A percentile compares a stretch with the other conserved stretches of the same genome.
These are phyloP conservation scores for Starmerella stigmatis DNA, from an alignment of 805 yeast species.

Conservation along the genomic window DNA sequence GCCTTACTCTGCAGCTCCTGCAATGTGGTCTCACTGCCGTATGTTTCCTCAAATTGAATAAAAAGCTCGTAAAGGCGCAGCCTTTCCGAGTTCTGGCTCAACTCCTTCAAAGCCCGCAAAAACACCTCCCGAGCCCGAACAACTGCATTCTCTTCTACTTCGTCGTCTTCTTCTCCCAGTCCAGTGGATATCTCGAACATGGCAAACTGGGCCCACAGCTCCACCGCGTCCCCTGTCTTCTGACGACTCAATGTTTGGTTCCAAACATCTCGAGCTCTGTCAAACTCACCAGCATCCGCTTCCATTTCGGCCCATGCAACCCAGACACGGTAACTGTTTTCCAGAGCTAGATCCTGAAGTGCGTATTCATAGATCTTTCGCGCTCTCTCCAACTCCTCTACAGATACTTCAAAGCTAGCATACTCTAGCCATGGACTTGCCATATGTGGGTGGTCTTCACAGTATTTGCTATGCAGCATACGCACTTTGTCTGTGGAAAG, in stretches of 20 bases:
- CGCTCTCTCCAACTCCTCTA: conserved; percentile 64
- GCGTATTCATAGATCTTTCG: conserved; percentile 52
- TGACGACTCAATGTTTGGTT: conserved; percentile 24
- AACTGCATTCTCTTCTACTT: conserved; percentile 40
- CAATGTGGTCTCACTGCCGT: conserved; percentile 43
- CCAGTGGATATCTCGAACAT: conserved; percentile 55
- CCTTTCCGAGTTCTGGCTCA: conserved; percentile 38
- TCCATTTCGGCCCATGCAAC: conserved; percentile 46
- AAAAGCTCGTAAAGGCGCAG: conserved; percentile 49
- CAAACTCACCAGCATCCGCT: conserved; percentile 49
- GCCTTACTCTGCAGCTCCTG: conserved; percentile 36
- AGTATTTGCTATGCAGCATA: conserved; percentile 53
- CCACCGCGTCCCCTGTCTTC: conserved; percentile 31
- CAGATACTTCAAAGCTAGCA: conserved; percentile 53
- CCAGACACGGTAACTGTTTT: conserved; percentile 29
- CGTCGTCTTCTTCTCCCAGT: conserved; percentile 38
- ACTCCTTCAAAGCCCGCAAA: conserved; percentile 40
- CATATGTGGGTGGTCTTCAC: conserved; percentile 40
- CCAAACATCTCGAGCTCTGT: conserved; percentile 44
- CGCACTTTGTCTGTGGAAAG: conserved; percentile 78
- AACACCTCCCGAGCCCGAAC: conserved; percentile 46
- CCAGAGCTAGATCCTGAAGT: conserved; percentile 20
- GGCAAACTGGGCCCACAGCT: conserved; percentile 57
- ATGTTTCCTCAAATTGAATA: conserved; percentile 49
- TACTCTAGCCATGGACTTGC: conserved; percentile 49